A percentile compares a stretch with the other conserved stretches of the same genome.
Conservation (phyloP, 768 basidiomycete species). For the Pisolithus sp. region DNA sequence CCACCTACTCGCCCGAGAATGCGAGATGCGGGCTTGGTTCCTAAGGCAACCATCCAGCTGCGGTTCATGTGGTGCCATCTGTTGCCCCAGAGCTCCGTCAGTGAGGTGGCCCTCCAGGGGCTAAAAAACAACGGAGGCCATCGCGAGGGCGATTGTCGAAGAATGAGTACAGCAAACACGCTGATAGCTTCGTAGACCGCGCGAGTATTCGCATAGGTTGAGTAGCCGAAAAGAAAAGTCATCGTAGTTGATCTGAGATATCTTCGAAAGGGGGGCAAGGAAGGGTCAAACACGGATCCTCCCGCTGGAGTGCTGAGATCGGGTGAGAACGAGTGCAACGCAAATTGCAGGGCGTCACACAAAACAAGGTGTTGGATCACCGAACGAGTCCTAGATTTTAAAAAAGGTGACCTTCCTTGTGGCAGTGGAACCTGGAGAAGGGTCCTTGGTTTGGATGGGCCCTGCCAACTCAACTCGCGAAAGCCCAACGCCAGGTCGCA, state of each 20-base stretch:
- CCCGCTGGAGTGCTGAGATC: slow-evolving; percentile 23
- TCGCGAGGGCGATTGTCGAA: slow-evolving; percentile 38
- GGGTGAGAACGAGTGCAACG: slow-evolving; percentile 41
- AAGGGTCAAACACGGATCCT: slow-evolving; percentile 28
- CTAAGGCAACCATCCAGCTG: slow-evolving; percentile 43
- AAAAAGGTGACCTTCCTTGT: neutral
- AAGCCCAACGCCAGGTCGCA: slow-evolving; percentile 8
- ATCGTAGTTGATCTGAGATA: slow-evolving; percentile 37
- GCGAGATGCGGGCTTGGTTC: slow-evolving; percentile 34
- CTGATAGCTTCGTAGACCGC: slow-evolving; percentile 33
- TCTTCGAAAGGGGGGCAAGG: slow-evolving; percentile 23
- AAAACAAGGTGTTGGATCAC: neutral
- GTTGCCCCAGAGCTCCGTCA: slow-evolving; percentile 51
- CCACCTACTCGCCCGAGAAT: slow-evolving; percentile 41
- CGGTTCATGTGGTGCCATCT: slow-evolving; percentile 64
- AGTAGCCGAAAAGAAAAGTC: slow-evolving; percentile 37
- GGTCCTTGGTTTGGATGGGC: slow-evolving; percentile 1
- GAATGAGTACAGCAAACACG: slow-evolving; percentile 37
- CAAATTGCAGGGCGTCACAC: neutral
- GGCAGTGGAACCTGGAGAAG: neutral
- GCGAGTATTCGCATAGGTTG: slow-evolving; percentile 41
- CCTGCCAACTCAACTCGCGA: slow-evolving; percentile 9
- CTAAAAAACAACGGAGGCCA: slow-evolving; percentile 54
- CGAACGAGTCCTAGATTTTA: neutral
- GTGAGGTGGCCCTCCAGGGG: slow-evolving; percentile 48